Evolutionary conservation across 2,329 filamentous ascomycete species (phyloP).

Genomic region (Acrodontium crateriforme): DNA sequence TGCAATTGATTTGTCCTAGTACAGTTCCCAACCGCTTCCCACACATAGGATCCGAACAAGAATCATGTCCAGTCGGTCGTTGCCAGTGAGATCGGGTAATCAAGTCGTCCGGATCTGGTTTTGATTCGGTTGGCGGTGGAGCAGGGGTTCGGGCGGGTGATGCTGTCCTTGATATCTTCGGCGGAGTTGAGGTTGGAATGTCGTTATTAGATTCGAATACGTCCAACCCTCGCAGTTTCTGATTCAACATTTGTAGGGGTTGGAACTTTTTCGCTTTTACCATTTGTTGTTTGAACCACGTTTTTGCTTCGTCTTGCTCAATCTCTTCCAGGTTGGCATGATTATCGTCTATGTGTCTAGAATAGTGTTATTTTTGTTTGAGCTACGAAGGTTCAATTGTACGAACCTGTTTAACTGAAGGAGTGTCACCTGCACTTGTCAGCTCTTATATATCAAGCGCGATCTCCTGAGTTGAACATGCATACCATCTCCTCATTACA

Average conservation of each 20-base stretch:
- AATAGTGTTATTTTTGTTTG: constrained; percentile 9
- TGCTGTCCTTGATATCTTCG: constrained; percentile 6
- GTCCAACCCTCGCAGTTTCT: constrained; percentile 82
- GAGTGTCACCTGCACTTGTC: constrained; percentile 56
- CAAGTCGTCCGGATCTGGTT: constrained; percentile 71
- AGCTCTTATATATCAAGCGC: no score
- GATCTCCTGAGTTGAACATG: no score
- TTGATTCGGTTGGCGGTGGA: constrained; percentile 12
- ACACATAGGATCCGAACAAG: constrained; percentile 78
- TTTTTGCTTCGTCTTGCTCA: constrained; percentile 87
- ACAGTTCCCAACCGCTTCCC: constrained; percentile 63
- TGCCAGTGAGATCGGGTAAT: constrained; percentile 89
- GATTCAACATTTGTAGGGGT: constrained; percentile 78
- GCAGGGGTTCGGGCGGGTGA: constrained; percentile 7
- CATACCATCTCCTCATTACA: constrained; percentile 93
- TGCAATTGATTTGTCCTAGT: constrained; percentile 80
- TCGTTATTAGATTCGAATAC: constrained; percentile 88
- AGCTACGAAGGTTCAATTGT: constrained; percentile 1
- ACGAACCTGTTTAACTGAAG: constrained; percentile 71
- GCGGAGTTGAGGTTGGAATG: constrained; percentile 14
- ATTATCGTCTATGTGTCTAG: constrained; percentile 67
- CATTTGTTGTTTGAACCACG: constrained; percentile 93
- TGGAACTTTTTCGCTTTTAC: constrained; percentile 88
- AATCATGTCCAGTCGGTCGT: constrained; percentile 54
- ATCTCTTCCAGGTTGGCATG: constrained; percentile 82